Percentiles rank a stretch among this genome's conserved stretches.
phyloP scores from a whole-genome alignment of 768 basidiomycete genomes.

The Boletus sensibilis region DNA sequence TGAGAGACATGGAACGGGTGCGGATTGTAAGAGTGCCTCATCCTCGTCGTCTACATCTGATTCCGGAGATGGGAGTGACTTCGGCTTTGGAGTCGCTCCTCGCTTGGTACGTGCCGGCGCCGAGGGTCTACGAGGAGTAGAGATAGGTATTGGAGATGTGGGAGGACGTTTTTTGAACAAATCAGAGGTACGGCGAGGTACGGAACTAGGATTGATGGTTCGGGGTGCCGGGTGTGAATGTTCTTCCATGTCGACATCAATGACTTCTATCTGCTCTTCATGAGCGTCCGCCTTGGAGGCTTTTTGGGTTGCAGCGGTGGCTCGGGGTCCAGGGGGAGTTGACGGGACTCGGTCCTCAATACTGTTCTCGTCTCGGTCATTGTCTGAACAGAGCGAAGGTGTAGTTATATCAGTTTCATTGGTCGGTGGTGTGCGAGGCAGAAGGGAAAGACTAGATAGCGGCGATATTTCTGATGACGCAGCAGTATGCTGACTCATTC shows the following conservation, averaged over 20 bases:
- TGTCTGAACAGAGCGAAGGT: slow-evolving; percentile 75
- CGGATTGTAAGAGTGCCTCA: not conserved
- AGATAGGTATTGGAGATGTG: slow-evolving; percentile 58
- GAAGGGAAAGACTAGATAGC: slow-evolving; percentile 25
- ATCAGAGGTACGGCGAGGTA: slow-evolving; percentile 28
- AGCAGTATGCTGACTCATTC: slow-evolving; percentile 2
- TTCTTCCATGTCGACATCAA: slow-evolving; percentile 41
- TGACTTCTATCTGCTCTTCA: slow-evolving; percentile 26
- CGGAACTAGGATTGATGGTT: slow-evolving; percentile 6
- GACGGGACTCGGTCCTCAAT: slow-evolving; percentile 48
- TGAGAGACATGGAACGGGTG: slow-evolving; percentile 22
- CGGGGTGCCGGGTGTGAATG: slow-evolving; percentile 7
- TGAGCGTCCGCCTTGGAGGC: not conserved
- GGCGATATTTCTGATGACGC: slow-evolving; percentile 20
- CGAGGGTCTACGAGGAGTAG: slow-evolving; percentile 51
- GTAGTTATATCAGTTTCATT: slow-evolving; percentile 49
- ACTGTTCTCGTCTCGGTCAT: slow-evolving; percentile 51
- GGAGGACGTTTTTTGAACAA: slow-evolving; percentile 62
- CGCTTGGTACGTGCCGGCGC: slow-evolving; percentile 55
- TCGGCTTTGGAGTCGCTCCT: slow-evolving; percentile 32
- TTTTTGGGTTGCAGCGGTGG: slow-evolving; percentile 1
- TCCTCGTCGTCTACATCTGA: slow-evolving; percentile 32
- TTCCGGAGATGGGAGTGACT: slow-evolving; percentile 5
- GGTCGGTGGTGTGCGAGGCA: slow-evolving; percentile 28
- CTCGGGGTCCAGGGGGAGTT: slow-evolving; percentile 48